A percentile compares a stretch with the other conserved stretches of the same genome.
Conservation (phyloP, 1,284 basidiomycete genomes). For the Rhodotorula sp. region DNA sequence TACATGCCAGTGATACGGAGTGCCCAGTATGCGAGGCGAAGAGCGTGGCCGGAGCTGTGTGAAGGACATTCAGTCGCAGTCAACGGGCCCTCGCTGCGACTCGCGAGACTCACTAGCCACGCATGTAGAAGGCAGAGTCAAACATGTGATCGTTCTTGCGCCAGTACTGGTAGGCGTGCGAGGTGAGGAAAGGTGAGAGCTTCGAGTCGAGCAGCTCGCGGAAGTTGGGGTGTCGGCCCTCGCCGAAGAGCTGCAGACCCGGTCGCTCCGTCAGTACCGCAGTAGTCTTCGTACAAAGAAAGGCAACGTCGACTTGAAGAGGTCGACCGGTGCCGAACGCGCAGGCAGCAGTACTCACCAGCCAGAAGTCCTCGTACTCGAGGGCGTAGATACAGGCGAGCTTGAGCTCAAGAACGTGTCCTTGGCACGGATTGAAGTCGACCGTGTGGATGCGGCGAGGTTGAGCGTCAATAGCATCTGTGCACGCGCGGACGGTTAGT, state of each 20-base stretch:
- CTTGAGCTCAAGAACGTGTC: constrained; percentile 19
- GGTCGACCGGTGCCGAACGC: no score
- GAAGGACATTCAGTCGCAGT: no score
- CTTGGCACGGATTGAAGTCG: constrained; percentile 56
- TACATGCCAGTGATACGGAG: constrained; percentile 63
- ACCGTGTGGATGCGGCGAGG: constrained; percentile 54
- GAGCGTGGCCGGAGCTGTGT: constrained; percentile 57
- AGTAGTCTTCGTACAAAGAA: no score
- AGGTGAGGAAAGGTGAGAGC: constrained; percentile 70
- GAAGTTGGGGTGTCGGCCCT: constrained; percentile 65
- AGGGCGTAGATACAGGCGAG: constrained; percentile 66
- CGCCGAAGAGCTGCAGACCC: constrained; percentile 59
- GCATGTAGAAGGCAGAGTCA: constrained; percentile 66
- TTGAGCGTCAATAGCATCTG: constrained; percentile 62
- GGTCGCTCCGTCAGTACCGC: neutral
- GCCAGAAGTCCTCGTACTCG: constrained; percentile 67
- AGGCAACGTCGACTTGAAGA: no score
- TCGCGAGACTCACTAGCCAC: constrained; percentile 68
- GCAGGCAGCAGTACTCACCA: constrained; percentile 39
- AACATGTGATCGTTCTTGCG: constrained; percentile 62
- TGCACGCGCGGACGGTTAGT: neutral
- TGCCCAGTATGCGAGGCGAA: constrained; percentile 63
- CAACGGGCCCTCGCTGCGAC: constrained; percentile 49
- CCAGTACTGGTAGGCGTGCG: constrained; percentile 76
- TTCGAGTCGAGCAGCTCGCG: constrained; percentile 63